Evolutionary conservation across 1,284 basidiomycete genomes (phyloP).

Genomic region (Mycosarcoma mackinlayi): DNA sequence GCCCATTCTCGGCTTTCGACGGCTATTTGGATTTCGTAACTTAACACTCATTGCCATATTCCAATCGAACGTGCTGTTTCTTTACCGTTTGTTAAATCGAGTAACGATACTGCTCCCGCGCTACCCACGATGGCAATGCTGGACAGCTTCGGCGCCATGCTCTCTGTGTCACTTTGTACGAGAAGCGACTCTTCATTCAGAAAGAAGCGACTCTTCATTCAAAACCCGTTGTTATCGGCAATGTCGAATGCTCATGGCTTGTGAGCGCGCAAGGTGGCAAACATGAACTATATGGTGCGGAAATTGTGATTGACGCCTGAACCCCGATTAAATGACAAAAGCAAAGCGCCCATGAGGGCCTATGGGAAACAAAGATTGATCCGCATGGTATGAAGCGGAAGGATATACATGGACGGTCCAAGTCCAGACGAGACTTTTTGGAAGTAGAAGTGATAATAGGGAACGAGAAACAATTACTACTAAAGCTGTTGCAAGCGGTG

Average conservation of each 20-base stretch:
- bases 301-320: conserved; percentile 8
- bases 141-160: too few species aligned
- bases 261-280: conserved; percentile 81
- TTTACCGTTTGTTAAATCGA: too few species aligned
- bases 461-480: not conserved
- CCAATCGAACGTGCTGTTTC: too few species aligned
- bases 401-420: conserved; percentile 29
- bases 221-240: too few species aligned
- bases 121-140: too few species aligned
- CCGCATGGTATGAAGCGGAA: conserved; percentile 10
- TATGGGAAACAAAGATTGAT: conserved; percentile 4
- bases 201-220: too few species aligned
- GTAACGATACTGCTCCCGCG: too few species aligned
- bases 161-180: too few species aligned
- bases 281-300: conserved; percentile 87
- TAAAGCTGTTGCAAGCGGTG: not conserved
- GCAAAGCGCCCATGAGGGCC: not conserved
- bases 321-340: conserved; percentile 21
- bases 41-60: too few species aligned
- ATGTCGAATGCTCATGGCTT: too few species aligned
- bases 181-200: too few species aligned
- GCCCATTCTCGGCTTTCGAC: conserved; percentile 22
- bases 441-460: not conserved
- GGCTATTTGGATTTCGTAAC: conserved; percentile 39
- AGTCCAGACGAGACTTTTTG: conserved; percentile 15